These are phyloP conservation scores for Curvularia eragrostidis DNA, from an alignment of 2,329 filamentous ascomycete genomes.

Conservation along the genomic window DNA sequence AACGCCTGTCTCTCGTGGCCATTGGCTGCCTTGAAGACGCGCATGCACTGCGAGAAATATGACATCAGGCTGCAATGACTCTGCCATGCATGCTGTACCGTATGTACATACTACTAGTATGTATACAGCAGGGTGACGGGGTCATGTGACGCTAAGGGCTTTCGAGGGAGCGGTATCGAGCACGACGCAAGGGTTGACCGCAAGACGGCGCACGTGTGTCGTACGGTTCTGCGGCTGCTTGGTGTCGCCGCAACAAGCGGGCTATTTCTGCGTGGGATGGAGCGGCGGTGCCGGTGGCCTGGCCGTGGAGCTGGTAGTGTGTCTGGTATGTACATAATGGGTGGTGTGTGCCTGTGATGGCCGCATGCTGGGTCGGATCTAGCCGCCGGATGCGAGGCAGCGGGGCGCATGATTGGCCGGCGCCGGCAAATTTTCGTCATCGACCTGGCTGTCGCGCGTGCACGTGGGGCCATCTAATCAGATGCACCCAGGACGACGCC, in stretches of 20 bases:
- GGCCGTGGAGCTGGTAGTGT: no score
- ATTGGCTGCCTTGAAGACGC: not conserved
- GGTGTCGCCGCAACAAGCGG: no score
- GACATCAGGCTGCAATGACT: not conserved
- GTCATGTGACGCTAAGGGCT: not conserved
- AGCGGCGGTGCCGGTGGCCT: no score
- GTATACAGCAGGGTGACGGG: not conserved
- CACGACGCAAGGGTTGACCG: no score
- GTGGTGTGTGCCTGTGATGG: not conserved
- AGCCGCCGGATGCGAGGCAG: not conserved
- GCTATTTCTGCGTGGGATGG: no score
- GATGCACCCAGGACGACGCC: slow-evolving; percentile 13
- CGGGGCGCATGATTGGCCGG: not conserved
- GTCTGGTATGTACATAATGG: no score
- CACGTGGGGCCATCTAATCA: slow-evolving; percentile 32
- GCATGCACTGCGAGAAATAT: not conserved
- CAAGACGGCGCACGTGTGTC: no score
- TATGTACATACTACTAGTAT: no score
- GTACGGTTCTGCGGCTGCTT: not conserved
- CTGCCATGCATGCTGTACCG: not conserved
- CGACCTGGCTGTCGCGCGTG: not conserved
- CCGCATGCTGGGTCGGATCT: not conserved
- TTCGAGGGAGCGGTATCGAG: no score
- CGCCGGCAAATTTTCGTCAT: not conserved
- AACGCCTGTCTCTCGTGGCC: not conserved